A percentile compares a stretch with the other conserved stretches of the same genome.
phyloP scores from a whole-genome alignment of 2,329 filamentous ascomycete species.

The Pezicula carpinea region DNA sequence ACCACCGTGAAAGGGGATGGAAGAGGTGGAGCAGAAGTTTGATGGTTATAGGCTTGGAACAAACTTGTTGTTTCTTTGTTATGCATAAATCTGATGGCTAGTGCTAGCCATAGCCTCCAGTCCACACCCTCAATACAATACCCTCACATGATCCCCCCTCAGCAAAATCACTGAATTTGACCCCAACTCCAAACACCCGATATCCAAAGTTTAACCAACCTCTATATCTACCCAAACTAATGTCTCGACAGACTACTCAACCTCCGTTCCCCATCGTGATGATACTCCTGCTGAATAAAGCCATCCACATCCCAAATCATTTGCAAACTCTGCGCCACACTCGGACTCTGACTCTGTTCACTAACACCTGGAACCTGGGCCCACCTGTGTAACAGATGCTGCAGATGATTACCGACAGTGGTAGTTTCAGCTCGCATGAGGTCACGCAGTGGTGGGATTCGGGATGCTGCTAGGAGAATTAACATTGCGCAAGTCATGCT shows the following conservation, averaged over 20 bases:
- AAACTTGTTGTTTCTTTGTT: no score
- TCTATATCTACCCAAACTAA: not conserved
- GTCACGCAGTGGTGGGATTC: constrained; percentile 32
- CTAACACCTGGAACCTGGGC: constrained; percentile 29
- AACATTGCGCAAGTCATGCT: constrained; percentile 48
- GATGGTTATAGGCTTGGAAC: no score
- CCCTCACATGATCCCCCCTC: no score
- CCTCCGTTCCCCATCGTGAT: constrained; percentile 5
- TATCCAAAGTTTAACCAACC: no score
- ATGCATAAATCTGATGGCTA: no score
- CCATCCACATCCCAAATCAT: constrained; percentile 40
- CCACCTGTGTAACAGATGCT: constrained; percentile 37
- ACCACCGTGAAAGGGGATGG: no score
- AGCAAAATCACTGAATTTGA: no score
- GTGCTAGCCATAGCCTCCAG: no score
- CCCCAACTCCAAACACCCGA: no score
- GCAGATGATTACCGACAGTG: constrained; percentile 37
- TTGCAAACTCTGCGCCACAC: constrained; percentile 41
- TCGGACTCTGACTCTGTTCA: constrained; percentile 35
- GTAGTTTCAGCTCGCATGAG: constrained; percentile 36
- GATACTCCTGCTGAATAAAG: constrained; percentile 35
- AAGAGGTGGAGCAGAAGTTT: no score
- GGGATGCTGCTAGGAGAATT: constrained; percentile 40
- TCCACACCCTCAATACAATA: no score
- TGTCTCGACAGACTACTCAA: not conserved